phyloP scores from a whole-genome alignment of 1,139 yeast genomes.

The Meyerozyma smithsonii region DNA sequence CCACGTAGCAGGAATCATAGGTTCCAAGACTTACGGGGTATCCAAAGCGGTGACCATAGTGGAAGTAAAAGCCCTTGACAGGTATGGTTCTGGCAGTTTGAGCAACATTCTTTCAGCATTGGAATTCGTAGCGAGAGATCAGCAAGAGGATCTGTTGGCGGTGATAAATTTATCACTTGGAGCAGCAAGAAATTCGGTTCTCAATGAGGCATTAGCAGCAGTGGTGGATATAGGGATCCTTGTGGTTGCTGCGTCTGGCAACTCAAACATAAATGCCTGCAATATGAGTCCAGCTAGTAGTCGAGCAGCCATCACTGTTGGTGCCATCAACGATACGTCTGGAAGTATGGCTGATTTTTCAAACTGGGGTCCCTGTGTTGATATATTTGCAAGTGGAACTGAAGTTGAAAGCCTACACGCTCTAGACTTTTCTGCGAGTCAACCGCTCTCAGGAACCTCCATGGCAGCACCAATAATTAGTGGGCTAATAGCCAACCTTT shows the following conservation, averaged over 20 bases:
- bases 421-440: slow-evolving; percentile 22
- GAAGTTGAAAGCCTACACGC: slow-evolving; percentile 46
- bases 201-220: slow-evolving; percentile 71
- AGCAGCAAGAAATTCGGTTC: slow-evolving; percentile 55
- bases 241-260: slow-evolving; percentile 88
- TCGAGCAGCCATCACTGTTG: slow-evolving; percentile 68
- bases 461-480: slow-evolving; percentile 83
- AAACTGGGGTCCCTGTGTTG: slow-evolving; percentile 88
- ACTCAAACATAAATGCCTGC: slow-evolving; percentile 73
- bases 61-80: slow-evolving; percentile 68
- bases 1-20: slow-evolving; percentile 88
- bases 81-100: slow-evolving; percentile 61
- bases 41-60: slow-evolving; percentile 63
- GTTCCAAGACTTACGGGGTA: slow-evolving; percentile 73
- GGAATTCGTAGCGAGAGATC: slow-evolving; percentile 55
- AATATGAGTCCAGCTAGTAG: slow-evolving; percentile 78
- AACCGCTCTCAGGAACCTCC: slow-evolving; percentile 72
- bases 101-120: slow-evolving; percentile 67
- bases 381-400: slow-evolving; percentile 79
- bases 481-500: slow-evolving; percentile 62
- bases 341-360: slow-evolving; percentile 71
- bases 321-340: slow-evolving; percentile 73
- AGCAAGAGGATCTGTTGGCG: neutral
- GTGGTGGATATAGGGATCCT: slow-evolving; percentile 68
- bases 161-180: slow-evolving; percentile 65